These are phyloP conservation scores for Neonectria sp. DNA, from an alignment of 2,329 filamentous ascomycete species.

Conservation along the genomic window DNA sequence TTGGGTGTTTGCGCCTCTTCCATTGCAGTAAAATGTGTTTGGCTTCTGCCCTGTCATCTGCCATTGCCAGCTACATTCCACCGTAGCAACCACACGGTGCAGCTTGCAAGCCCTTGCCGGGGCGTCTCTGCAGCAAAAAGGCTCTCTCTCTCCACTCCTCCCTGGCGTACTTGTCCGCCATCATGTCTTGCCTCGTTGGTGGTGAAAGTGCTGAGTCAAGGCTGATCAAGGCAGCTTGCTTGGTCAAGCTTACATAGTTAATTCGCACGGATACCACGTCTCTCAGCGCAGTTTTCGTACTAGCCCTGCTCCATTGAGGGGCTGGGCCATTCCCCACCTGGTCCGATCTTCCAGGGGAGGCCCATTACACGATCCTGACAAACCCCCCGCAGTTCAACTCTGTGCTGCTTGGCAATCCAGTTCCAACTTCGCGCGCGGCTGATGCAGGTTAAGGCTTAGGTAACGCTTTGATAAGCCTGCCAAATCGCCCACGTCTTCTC, in stretches of 20 bases:
- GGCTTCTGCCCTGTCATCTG: neutral
- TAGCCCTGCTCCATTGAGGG: neutral
- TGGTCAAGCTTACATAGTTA: conserved; percentile 8
- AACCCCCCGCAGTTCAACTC: conserved; percentile 35
- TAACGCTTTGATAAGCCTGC: conserved; percentile 48
- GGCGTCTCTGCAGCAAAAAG: neutral
- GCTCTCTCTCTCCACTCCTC: neutral
- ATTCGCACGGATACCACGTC: neutral
- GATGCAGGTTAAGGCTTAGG: conserved; percentile 41
- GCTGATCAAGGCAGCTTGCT: conserved; percentile 27
- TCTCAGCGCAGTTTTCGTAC: neutral
- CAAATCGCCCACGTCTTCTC: neutral
- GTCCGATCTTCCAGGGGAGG: conserved; percentile 6
- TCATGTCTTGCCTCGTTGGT: neutral
- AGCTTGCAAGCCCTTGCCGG: too few relatives aligned
- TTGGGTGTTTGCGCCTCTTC: neutral
- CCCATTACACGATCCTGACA: conserved; percentile 52
- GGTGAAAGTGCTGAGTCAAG: conserved; percentile 27
- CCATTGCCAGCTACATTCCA: neutral
- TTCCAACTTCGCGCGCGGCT: conserved; percentile 38
- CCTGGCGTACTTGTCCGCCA: neutral
- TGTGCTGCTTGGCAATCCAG: conserved; percentile 25
- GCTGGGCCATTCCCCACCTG: neutral
- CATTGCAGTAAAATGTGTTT: neutral
- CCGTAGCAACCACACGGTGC: neutral